Percentiles rank a stretch among this genome's conserved stretches.
These are phyloP conservation scores for Akanthomyces muscarius DNA, from an alignment of 2,329 filamentous ascomycete species.

Conservation along the genomic window DNA sequence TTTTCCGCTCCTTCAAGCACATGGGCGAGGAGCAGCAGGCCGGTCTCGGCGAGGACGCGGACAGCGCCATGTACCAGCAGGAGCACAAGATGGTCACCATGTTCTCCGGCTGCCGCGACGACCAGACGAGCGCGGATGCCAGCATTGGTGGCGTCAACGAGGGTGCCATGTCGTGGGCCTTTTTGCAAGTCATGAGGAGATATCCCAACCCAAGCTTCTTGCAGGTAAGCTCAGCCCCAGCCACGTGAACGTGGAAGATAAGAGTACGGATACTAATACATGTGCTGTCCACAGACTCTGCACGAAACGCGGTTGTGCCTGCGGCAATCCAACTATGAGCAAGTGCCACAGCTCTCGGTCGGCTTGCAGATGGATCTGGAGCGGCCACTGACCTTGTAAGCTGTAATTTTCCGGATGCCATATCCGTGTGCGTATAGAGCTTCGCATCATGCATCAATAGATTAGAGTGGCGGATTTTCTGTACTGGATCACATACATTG, in stretches of 20 bases:
- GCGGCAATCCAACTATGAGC: constrained; percentile 16
- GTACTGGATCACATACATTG: no score
- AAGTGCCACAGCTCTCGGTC: constrained; percentile 16
- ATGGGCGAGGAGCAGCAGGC: constrained; percentile 15
- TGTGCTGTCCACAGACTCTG: neutral
- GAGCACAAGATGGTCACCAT: constrained; percentile 59
- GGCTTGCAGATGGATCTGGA: constrained; percentile 16
- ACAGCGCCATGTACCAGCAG: constrained; percentile 12
- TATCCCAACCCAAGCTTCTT: constrained; percentile 8
- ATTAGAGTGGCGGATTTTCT: no score
- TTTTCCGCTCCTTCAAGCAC: constrained; percentile 15
- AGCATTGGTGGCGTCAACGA: constrained; percentile 15
- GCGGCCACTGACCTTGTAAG: constrained; percentile 6
- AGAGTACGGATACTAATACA: neutral
- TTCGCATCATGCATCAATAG: neutral
- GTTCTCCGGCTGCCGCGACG: constrained; percentile 88
- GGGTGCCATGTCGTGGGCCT: constrained; percentile 17
- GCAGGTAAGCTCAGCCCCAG: neutral
- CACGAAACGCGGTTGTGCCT: constrained; percentile 14
- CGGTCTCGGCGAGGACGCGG: constrained; percentile 5
- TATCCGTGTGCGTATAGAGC: neutral
- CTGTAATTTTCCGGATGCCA: neutral
- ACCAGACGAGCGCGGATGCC: constrained; percentile 54
- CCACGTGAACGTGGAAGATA: neutral
- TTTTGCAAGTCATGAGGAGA: constrained; percentile 14